Percentiles rank a stretch among this genome's conserved stretches.
Evolutionary conservation across 805 yeast genomes (phyloP).

Genomic region (Candida boleticola): DNA sequence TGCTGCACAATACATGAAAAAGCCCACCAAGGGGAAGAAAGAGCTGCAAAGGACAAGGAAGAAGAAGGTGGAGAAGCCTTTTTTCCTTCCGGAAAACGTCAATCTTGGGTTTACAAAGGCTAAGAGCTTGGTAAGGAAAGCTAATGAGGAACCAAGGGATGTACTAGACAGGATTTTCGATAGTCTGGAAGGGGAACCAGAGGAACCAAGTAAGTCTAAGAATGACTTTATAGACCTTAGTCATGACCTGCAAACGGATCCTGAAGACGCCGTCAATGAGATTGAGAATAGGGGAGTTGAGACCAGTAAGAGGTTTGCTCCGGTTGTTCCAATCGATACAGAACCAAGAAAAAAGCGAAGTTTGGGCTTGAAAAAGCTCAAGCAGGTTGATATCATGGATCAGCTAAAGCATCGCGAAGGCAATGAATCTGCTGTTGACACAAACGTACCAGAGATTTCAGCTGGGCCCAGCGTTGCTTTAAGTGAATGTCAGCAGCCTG

Average conservation of each 20-base stretch:
- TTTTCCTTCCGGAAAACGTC: conserved; percentile 74
- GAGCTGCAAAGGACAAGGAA: conserved; percentile 14
- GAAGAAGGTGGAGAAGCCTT: conserved; percentile 35
- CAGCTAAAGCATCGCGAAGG: conserved; percentile 14
- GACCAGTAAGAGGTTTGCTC: conserved; percentile 5
- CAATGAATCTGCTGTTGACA: neutral
- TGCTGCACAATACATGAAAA: conserved; percentile 63
- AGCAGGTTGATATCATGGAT: conserved; percentile 11
- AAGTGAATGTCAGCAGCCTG: neutral
- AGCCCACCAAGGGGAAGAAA: conserved; percentile 11
- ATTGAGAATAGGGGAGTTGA: neutral
- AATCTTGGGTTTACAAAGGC: conserved; percentile 58
- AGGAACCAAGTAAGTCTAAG: too few relatives aligned
- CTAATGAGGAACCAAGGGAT: conserved; percentile 8
- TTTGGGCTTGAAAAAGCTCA: conserved; percentile 16
- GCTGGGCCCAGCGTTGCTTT: neutral
- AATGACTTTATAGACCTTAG: too few relatives aligned
- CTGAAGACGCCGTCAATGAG: neutral
- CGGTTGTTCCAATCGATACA: neutral
- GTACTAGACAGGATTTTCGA: conserved; percentile 12
- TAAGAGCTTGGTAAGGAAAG: conserved; percentile 39
- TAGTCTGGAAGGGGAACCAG: conserved; percentile 8
- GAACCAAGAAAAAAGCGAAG: conserved; percentile 8
- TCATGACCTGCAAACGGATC: too few relatives aligned
- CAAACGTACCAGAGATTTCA: too few relatives aligned